Conservation (phyloP, 352 stramenopile genomes). For the Peronospora belbahrii region DNA sequence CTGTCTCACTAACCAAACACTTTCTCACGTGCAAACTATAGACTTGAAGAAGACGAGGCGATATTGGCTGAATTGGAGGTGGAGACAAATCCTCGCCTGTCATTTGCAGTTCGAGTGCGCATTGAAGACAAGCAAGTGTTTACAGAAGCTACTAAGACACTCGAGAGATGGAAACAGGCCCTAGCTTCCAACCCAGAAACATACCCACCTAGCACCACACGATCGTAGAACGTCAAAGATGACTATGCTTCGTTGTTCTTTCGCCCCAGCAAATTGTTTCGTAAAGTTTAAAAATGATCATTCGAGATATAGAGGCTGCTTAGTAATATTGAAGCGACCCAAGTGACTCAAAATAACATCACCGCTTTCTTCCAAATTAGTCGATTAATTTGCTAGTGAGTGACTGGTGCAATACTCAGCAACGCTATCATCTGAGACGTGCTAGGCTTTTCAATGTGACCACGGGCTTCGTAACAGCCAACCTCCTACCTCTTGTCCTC, state of each 20-base stretch:
- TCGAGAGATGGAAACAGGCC: slow-evolving; percentile 35
- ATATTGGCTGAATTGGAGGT: slow-evolving; percentile 20
- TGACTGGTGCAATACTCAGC: slow-evolving; percentile 57
- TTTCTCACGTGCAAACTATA: slow-evolving; percentile 4
- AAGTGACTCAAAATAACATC: background rate
- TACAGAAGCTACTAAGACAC: slow-evolving; percentile 22
- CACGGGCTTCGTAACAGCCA: too few species aligned
- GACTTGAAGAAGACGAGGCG: slow-evolving; percentile 38
- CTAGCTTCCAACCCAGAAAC: slow-evolving; percentile 16
- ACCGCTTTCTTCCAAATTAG: slow-evolving; percentile 16
- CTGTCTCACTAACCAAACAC: background rate
- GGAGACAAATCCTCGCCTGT: slow-evolving; percentile 14
- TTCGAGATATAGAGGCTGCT: background rate
- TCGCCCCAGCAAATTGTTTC: background rate
- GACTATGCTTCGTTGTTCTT: slow-evolving; percentile 6
- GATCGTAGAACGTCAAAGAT: slow-evolving; percentile 9
- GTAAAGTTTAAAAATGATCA: too few species aligned
- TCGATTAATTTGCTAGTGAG: slow-evolving; percentile 45
- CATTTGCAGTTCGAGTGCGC: slow-evolving; percentile 37
- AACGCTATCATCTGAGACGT: too few species aligned
- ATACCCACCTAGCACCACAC: slow-evolving; percentile 32
- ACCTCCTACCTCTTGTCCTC: too few species aligned
- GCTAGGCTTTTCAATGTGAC: too few species aligned
- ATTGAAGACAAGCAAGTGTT: slow-evolving; percentile 49
- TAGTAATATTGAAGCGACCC: background rate